Conservation (phyloP, 2,329 filamentous ascomycete species). For the Escovopsis sp. region DNA sequence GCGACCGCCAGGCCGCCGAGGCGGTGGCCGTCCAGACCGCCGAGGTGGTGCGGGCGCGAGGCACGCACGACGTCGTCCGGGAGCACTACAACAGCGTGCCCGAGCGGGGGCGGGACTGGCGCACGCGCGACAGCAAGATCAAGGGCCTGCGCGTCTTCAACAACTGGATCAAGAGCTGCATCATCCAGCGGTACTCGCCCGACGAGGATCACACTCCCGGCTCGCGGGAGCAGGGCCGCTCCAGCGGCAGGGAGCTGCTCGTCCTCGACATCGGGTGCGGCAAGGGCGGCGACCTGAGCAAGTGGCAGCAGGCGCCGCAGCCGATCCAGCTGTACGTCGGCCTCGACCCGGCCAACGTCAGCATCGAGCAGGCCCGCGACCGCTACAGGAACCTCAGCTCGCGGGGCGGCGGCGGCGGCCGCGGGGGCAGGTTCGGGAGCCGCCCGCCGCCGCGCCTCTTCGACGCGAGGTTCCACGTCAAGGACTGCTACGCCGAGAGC, state of each 20-base stretch:
- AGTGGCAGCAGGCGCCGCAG: constrained; percentile 93
- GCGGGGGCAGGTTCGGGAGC: constrained; percentile 31
- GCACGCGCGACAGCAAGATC: constrained; percentile 85
- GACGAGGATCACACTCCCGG: constrained; percentile 57
- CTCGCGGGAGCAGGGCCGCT: constrained; percentile 37
- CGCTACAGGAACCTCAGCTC: constrained; percentile 62
- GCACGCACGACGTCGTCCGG: constrained; percentile 70
- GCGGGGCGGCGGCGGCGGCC: constrained; percentile 41
- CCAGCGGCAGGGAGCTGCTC: constrained; percentile 47
- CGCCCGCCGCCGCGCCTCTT: constrained; percentile 48
- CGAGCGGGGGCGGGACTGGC: constrained; percentile 86
- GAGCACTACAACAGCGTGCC: constrained; percentile 95
- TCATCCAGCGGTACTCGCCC: constrained; percentile 92
- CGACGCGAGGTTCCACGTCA: constrained; percentile 74
- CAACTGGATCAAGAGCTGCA: constrained; percentile 96
- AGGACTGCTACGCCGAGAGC: constrained; percentile 83
- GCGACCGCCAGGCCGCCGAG: constrained; percentile 29
- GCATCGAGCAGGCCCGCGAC: constrained; percentile 78
- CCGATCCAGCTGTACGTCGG: constrained; percentile 87
- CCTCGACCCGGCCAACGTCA: constrained; percentile 82
- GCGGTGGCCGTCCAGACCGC: constrained; percentile 20
- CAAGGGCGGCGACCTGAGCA: constrained; percentile 87
- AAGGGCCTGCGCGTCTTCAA: constrained; percentile 91
- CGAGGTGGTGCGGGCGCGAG: constrained; percentile 27
- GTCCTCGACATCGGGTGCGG: constrained; percentile 93